phyloP scores from a whole-genome alignment of 495 filamentous ascomycete genomes.

The Cenococcum geophilum region DNA sequence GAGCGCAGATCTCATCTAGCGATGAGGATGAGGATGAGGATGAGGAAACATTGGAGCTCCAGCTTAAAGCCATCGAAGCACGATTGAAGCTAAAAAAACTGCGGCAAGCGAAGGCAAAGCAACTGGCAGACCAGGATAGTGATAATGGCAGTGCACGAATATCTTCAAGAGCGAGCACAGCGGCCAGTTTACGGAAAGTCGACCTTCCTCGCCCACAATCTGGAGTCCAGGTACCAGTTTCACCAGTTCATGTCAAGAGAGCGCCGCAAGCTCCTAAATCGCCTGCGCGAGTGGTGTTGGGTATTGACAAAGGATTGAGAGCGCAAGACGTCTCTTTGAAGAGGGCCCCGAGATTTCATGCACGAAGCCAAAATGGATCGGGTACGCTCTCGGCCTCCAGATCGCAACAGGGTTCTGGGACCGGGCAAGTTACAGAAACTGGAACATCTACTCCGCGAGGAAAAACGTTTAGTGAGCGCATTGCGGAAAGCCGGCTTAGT shows the following conservation, averaged over 20 bases:
- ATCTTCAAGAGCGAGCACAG: slow-evolving; percentile 20
- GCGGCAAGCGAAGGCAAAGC: slow-evolving; percentile 41
- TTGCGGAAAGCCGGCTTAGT: slow-evolving; percentile 57
- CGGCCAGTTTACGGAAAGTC: slow-evolving; percentile 13
- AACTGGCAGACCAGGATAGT: slow-evolving; percentile 30
- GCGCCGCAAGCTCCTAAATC: slow-evolving; percentile 54
- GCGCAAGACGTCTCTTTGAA: slow-evolving; percentile 81
- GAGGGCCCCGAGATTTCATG: slow-evolving; percentile 51
- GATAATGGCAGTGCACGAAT: slow-evolving; percentile 10
- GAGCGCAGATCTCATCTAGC: slow-evolving; percentile 29
- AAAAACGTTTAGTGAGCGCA: slow-evolving; percentile 79
- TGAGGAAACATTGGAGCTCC: slow-evolving; percentile 78
- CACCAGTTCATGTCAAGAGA: slow-evolving; percentile 56
- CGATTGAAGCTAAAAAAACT: slow-evolving; percentile 83
- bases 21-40: slow-evolving; percentile 70
- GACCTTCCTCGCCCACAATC: slow-evolving; percentile 25
- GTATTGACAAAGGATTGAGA: slow-evolving; percentile 82
- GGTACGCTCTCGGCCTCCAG: slow-evolving; percentile 15
- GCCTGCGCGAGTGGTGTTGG: slow-evolving; percentile 71
- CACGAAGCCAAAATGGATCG: background rate
- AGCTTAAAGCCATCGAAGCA: slow-evolving; percentile 79
- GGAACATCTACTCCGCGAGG: slow-evolving; percentile 35
- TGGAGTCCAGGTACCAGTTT: slow-evolving; percentile 71
- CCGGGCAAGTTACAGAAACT: slow-evolving; percentile 8
- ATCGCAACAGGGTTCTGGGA: background rate